These are phyloP conservation scores for Amborella trichopoda DNA, from an alignment of 164 flowering plant species.

Conservation along the genomic window DNA sequence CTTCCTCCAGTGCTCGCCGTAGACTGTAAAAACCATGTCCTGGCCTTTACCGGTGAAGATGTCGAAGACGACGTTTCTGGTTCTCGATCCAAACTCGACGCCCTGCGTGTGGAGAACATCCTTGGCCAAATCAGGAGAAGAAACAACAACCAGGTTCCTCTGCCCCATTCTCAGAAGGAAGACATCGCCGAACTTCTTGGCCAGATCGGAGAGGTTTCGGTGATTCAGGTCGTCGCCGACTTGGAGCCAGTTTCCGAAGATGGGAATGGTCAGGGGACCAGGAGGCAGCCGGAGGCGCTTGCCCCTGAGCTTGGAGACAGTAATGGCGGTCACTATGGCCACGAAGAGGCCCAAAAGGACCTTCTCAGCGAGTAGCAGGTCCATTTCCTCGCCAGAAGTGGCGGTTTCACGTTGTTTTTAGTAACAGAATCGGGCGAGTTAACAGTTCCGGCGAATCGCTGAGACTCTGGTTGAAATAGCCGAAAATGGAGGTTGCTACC, in stretches of 20 bases:
- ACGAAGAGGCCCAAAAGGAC: slow-evolving; percentile 37
- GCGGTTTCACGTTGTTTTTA: too few relatives aligned
- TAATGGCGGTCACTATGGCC: slow-evolving; percentile 32
- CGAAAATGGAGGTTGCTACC: too few relatives aligned
- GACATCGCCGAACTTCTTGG: slow-evolving; percentile 52
- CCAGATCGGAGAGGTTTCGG: slow-evolving; percentile 59
- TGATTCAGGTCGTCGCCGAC: slow-evolving; percentile 85
- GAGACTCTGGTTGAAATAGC: too few relatives aligned
- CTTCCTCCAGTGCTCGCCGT: slow-evolving; percentile 88
- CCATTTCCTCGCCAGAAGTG: too few relatives aligned
- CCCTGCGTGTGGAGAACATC: slow-evolving; percentile 85
- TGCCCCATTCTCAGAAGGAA: slow-evolving; percentile 79
- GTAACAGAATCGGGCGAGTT: too few relatives aligned
- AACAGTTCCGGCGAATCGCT: too few relatives aligned
- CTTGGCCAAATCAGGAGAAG: slow-evolving; percentile 64
- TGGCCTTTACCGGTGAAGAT: slow-evolving; percentile 85
- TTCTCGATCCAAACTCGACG: slow-evolving; percentile 77
- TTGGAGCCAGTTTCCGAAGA: slow-evolving; percentile 88
- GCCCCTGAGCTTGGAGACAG: slow-evolving; percentile 49
- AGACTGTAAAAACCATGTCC: slow-evolving; percentile 87
- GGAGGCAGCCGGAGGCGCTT: slow-evolving; percentile 63
- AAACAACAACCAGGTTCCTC: slow-evolving; percentile 70
- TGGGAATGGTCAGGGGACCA: slow-evolving; percentile 64
- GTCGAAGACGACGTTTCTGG: slow-evolving; percentile 77
- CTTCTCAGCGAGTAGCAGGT: slow-evolving; percentile 55